Percentiles rank a stretch among this genome's conserved stretches.
Conservation (phyloP, 495 filamentous ascomycete genomes). For the Aspergillus olivimuriae region DNA sequence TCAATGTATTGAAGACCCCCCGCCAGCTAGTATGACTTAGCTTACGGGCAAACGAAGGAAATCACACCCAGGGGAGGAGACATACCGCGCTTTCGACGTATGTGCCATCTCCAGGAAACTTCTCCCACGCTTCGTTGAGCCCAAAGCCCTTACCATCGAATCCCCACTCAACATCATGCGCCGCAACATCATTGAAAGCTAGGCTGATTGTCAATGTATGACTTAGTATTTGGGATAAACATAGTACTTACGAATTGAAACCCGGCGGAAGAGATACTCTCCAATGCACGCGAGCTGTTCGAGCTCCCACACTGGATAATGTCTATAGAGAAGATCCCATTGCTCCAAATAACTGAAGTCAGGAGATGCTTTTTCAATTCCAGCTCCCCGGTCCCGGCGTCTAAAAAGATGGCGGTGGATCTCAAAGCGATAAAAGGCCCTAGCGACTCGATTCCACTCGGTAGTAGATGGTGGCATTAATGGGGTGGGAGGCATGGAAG, state of each 20-base stretch:
- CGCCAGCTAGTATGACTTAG: neutral
- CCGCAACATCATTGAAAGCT: conserved; percentile 7
- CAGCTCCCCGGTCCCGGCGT: neutral
- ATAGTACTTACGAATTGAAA: conserved; percentile 1
- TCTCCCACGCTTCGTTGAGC: conserved; percentile 1
- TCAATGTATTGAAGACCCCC: neutral
- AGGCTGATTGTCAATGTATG: neutral
- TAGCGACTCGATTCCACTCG: conserved; percentile 4
- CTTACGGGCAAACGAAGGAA: neutral
- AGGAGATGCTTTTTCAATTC: neutral
- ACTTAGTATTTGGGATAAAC: neutral
- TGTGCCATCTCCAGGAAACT: neutral
- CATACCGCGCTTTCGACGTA: neutral
- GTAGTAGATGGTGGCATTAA: neutral
- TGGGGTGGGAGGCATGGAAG: too few relatives aligned
- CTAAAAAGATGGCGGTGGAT: conserved; percentile 2
- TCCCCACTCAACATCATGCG: conserved; percentile 2
- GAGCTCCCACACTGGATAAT: conserved; percentile 1
- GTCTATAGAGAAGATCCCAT: conserved; percentile 1
- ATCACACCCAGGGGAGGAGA: neutral
- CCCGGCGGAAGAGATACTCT: conserved; percentile 4
- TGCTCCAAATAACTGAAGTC: conserved; percentile 2
- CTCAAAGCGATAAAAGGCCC: conserved; percentile 6
- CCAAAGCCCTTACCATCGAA: neutral
- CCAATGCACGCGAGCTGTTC: conserved; percentile 3